These are phyloP conservation scores for Acacia pycnantha DNA, from an alignment of 331 rosid genomes.

Conservation along the genomic window DNA sequence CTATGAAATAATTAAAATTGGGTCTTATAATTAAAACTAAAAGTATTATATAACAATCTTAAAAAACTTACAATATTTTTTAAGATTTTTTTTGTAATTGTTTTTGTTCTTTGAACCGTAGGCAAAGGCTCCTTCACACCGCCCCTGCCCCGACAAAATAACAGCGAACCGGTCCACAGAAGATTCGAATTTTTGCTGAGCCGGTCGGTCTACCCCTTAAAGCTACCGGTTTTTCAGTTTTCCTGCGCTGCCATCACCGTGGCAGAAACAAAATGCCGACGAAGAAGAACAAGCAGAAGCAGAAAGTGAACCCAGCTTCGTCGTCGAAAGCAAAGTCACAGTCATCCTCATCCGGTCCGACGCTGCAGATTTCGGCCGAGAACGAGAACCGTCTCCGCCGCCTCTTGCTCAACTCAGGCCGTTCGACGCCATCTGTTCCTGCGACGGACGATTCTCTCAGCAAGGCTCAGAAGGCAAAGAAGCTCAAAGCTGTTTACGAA, in stretches of 20 bases:
- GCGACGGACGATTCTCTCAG: conserved; percentile 63
- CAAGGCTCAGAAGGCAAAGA: conserved; percentile 84
- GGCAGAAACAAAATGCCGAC: conserved; percentile 56
- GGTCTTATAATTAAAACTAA: too few species aligned
- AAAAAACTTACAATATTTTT: too few species aligned
- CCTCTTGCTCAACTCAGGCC: conserved; percentile 69
- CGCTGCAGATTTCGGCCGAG: conserved; percentile 86
- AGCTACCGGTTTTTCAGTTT: neutral
- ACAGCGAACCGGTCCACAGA: neutral
- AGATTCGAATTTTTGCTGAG: neutral
- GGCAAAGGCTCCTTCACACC: too few species aligned
- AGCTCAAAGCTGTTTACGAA: conserved; percentile 74
- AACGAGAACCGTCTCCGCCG: conserved; percentile 94
- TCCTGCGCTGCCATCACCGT: neutral
- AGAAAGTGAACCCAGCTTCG: conserved; percentile 38
- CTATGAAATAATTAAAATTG: too few species aligned
- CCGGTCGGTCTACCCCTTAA: neutral
- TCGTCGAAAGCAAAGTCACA: conserved; percentile 28
- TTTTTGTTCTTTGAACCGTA: too few species aligned
- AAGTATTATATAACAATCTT: too few species aligned
- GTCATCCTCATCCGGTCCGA: conserved; percentile 57
- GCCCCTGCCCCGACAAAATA: neutral
- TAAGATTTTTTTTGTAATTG: too few species aligned
- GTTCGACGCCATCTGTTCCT: conserved; percentile 36
- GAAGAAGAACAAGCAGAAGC: conserved; percentile 58